Percentiles rank a stretch among this genome's conserved stretches.
Evolutionary conservation across 1,139 yeast genomes (phyloP).

Genomic region (Candida glucosophila): DNA sequence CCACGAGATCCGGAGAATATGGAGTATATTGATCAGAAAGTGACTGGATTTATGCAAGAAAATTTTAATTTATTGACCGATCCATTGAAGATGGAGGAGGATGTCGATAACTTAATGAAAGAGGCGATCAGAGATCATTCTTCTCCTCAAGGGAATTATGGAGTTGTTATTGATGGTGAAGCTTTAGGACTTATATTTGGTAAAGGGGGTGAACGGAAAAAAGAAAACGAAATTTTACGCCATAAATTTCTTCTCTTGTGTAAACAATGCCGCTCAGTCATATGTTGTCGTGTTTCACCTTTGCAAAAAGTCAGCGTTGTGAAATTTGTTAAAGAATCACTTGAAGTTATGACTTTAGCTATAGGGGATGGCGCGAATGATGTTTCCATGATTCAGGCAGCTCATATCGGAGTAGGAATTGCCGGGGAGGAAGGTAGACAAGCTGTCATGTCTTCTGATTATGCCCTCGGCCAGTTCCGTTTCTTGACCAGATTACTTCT

Average conservation of each 20-base stretch:
- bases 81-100: constrained; percentile 14
- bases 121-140: constrained; percentile 41
- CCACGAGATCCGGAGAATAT: constrained; percentile 16
- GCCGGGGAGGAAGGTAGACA: constrained; percentile 67
- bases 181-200: constrained; percentile 39
- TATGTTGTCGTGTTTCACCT: constrained; percentile 61
- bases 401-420: constrained; percentile 58
- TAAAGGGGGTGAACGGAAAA: constrained; percentile 11
- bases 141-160: constrained; percentile 38
- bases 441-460: constrained; percentile 61
- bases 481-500: constrained; percentile 44
- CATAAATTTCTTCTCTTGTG: constrained; percentile 46
- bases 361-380: constrained; percentile 66
- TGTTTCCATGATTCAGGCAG: constrained; percentile 63
- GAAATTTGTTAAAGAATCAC: constrained; percentile 38
- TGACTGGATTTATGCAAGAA: constrained; percentile 32
- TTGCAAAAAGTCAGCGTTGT: constrained; percentile 56
- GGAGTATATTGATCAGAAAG: constrained; percentile 22
- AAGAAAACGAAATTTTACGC: constrained; percentile 10
- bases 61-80: constrained; percentile 25
- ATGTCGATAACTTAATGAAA: constrained; percentile 24
- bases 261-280: constrained; percentile 51
- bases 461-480: constrained; percentile 58
- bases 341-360: constrained; percentile 55
- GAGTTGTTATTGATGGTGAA: constrained; percentile 49